Evolutionary conservation across 148 eudicot genomes (phyloP).

Genomic region (Euryodendron excelsum): DNA sequence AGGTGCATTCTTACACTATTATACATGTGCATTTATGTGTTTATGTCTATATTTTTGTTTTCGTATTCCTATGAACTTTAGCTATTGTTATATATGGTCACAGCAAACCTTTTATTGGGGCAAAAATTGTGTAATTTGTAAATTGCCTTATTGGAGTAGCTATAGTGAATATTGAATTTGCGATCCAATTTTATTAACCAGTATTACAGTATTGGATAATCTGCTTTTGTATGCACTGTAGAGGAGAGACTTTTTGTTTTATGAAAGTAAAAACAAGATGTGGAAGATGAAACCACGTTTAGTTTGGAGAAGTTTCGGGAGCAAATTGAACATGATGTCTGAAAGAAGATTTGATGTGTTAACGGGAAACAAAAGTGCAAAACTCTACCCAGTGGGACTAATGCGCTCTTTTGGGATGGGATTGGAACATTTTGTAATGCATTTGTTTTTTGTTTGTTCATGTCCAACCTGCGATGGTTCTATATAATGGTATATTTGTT

Average conservation of each 20-base stretch:
- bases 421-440: not conserved
- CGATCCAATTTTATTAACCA: not conserved
- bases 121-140: too few relatives aligned
- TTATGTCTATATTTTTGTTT: too few relatives aligned
- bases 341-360: not conserved
- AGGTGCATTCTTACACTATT: slow-evolving; percentile 33
- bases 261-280: too few relatives aligned
- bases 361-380: not conserved
- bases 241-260: not conserved
- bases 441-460: not conserved
- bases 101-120: too few relatives aligned
- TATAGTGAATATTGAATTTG: not conserved
- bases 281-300: too few relatives aligned
- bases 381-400: not conserved
- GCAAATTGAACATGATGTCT: not conserved
- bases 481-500: too few relatives aligned
- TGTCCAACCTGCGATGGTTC: not conserved
- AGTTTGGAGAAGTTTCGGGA: not conserved
- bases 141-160: too few relatives aligned
- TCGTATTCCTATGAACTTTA: too few relatives aligned
- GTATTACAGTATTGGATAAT: not conserved
- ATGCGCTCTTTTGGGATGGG: not conserved
- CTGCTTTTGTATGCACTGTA: not conserved
- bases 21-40: too few relatives aligned
- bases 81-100: too few relatives aligned